Percentiles rank a stretch among this genome's conserved stretches.
Evolutionary conservation across 2,329 filamentous ascomycete species (phyloP).

Genomic region (Colletotrichum kahawae): DNA sequence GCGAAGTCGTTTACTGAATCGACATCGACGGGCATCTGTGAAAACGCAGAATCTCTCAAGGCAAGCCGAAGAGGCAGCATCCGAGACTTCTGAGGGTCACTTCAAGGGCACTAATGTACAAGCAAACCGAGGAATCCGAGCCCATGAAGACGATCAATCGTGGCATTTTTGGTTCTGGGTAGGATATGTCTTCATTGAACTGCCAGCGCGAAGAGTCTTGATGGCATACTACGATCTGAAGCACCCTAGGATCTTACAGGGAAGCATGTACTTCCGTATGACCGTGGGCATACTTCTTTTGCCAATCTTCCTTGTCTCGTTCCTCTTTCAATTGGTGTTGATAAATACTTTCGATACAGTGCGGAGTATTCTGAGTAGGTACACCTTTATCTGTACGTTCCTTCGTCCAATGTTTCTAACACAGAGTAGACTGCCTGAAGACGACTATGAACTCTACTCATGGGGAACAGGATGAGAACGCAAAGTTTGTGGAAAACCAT

Average conservation of each 20-base stretch:
- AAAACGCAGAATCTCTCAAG: not conserved
- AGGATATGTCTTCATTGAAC: not conserved
- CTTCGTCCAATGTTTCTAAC: not conserved
- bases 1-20: fast-evolving
- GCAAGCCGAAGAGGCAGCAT: not conserved
- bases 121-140: not conserved
- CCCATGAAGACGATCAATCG: not conserved
- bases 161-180: not conserved
- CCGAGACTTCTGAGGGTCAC: not conserved
- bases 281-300: not conserved
- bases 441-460: not conserved
- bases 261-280: not conserved
- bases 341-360: not conserved
- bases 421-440: not conserved
- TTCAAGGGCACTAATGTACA: not conserved
- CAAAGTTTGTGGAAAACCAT: not conserved
- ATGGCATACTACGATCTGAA: not conserved
- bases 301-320: not conserved
- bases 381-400: fast-evolving
- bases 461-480: not conserved
- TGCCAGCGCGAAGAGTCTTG: not conserved
- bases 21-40: fast-evolving
- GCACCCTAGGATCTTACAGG: not conserved
- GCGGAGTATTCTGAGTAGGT: not conserved
- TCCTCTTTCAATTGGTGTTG: not conserved